A percentile compares a stretch with the other conserved stretches of the same genome.
These are phyloP conservation scores for Cladophialophora immunda DNA, from an alignment of 2,329 filamentous ascomycete genomes.

Conservation along the genomic window DNA sequence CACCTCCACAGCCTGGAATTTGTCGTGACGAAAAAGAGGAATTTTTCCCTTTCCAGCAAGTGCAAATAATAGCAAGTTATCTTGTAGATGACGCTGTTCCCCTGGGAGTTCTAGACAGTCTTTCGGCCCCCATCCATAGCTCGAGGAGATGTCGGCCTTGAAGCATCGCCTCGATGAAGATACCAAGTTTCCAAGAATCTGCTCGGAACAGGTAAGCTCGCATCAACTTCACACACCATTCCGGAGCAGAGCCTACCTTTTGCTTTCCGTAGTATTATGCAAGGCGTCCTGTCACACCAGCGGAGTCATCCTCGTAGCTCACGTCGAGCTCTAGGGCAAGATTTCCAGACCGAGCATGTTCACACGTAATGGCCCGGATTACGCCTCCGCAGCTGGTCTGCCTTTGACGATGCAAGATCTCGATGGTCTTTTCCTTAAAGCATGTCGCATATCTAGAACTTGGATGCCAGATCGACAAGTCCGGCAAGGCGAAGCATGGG, in stretches of 20 bases:
- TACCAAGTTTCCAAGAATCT: not conserved
- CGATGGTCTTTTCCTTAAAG: slow-evolving; percentile 2
- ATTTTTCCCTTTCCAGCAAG: not conserved
- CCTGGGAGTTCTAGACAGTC: not conserved
- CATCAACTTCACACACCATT: not conserved
- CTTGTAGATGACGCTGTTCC: not conserved
- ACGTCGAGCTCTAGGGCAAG: not conserved
- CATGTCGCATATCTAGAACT: slow-evolving; percentile 14
- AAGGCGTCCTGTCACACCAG: not conserved
- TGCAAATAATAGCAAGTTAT: not conserved
- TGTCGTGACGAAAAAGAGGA: not conserved
- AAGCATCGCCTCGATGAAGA: not conserved
- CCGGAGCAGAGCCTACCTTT: not conserved
- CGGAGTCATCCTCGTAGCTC: no score
- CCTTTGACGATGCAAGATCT: slow-evolving; percentile 11
- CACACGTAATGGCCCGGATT: slow-evolving; percentile 17
- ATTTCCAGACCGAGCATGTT: not conserved
- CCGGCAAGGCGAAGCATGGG: not conserved
- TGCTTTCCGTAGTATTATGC: not conserved
- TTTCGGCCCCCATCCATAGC: not conserved
- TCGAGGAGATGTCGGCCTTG: not conserved
- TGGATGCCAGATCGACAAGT: slow-evolving; percentile 17
- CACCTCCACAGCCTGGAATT: not conserved
- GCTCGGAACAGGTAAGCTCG: not conserved
- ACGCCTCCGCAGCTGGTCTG: slow-evolving; percentile 19